A percentile compares a stretch with the other conserved stretches of the same genome.
Conservation (phyloP, 768 basidiomycete genomes). For the Termitomyces sp. region DNA sequence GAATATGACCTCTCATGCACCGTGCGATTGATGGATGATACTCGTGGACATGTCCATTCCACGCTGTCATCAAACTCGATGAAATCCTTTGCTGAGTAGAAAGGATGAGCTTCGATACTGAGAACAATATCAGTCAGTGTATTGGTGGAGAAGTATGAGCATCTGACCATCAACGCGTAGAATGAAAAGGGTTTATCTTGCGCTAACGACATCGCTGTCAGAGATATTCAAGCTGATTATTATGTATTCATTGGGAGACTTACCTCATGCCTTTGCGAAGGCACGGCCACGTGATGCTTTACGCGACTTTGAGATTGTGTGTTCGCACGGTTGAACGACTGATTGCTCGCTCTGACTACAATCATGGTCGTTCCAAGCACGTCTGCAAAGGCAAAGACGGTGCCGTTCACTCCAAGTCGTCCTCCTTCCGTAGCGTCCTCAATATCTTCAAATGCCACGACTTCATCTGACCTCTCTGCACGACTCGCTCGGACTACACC, state of each 20-base stretch:
- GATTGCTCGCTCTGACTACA: not conserved
- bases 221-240: too few species aligned
- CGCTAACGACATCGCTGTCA: too few species aligned
- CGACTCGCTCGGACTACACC: slow-evolving; percentile 26
- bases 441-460: slow-evolving; percentile 19
- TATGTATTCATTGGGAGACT: too few species aligned
- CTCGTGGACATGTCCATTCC: not conserved
- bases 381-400: slow-evolving; percentile 31
- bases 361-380: slow-evolving; percentile 21
- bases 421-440: slow-evolving; percentile 29
- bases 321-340: slow-evolving; percentile 14
- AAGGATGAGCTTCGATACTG: not conserved
- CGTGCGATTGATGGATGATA: not conserved
- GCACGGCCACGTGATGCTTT: slow-evolving; percentile 10
- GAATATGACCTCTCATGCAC: slow-evolving; percentile 10
- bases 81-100: too few species aligned
- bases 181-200: too few species aligned
- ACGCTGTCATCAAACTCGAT: not conserved
- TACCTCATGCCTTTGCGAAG: not conserved
- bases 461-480: slow-evolving; percentile 17
- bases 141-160: too few species aligned
- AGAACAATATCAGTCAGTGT: not conserved
- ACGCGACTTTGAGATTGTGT: slow-evolving; percentile 1
- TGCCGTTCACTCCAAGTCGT: slow-evolving; percentile 54
- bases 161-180: too few species aligned